These are phyloP conservation scores for Trametes elegans DNA, from an alignment of 768 basidiomycete genomes.

Conservation along the genomic window DNA sequence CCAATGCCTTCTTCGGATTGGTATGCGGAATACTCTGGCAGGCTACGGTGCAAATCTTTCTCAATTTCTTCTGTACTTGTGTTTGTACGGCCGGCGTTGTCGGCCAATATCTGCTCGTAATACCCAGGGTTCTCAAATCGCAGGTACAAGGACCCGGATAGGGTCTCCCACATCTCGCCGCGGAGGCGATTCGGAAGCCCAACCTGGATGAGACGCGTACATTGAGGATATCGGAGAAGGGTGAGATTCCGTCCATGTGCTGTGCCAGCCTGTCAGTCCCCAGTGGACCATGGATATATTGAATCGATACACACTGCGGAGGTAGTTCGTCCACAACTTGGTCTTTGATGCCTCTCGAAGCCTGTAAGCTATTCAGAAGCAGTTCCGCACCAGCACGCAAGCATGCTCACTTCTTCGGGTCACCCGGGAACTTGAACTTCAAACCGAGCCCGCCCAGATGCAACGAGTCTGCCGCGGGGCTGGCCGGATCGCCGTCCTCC, in stretches of 20 bases:
- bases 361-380: slow-evolving; percentile 36
- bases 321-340: slow-evolving; percentile 91
- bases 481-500: slow-evolving; percentile 40
- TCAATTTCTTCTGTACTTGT: slow-evolving; percentile 98
- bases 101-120: slow-evolving; percentile 72
- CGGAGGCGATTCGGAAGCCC: slow-evolving; percentile 92
- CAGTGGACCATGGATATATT: too few species aligned
- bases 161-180: slow-evolving; percentile 97
- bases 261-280: slow-evolving; percentile 32
- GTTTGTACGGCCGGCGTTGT: slow-evolving; percentile 74
- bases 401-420: slow-evolving; percentile 78
- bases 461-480: slow-evolving; percentile 42
- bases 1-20: slow-evolving; percentile 86
- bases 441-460: slow-evolving; percentile 81
- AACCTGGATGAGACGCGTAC: slow-evolving; percentile 95
- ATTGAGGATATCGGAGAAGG: slow-evolving; percentile 91
- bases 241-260: slow-evolving; percentile 95
- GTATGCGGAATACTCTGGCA: slow-evolving; percentile 97
- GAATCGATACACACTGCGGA: slow-evolving; percentile 52
- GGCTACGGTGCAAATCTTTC: slow-evolving; percentile 93
- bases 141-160: slow-evolving; percentile 91
- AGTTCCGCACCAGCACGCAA: neutral
- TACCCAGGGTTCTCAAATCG: slow-evolving; percentile 84
- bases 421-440: slow-evolving; percentile 87
- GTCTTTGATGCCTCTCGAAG: slow-evolving; percentile 91